Percentiles rank a stretch among this genome's conserved stretches.
Conservation (phyloP, 257 asterid genomes). For the Jasminum sambac region DNA sequence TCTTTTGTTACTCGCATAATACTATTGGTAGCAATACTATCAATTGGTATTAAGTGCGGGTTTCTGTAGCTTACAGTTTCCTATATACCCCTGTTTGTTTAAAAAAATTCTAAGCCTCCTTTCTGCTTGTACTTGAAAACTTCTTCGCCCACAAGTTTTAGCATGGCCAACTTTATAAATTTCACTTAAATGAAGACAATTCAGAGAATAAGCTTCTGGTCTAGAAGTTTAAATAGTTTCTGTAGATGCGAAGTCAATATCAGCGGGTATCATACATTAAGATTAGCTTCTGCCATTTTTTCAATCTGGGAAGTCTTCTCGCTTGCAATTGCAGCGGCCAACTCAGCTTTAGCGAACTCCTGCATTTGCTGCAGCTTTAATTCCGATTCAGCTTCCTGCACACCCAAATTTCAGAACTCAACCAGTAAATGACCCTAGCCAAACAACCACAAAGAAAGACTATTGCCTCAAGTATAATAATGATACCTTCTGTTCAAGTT, state of each 20-base stretch:
- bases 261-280: slow-evolving; percentile 59
- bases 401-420: slow-evolving; percentile 23
- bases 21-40: background rate
- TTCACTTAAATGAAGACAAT: slow-evolving; percentile 13
- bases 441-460: slow-evolving; percentile 4
- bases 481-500: slow-evolving; percentile 75
- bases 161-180: slow-evolving; percentile 7
- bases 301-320: slow-evolving; percentile 98
- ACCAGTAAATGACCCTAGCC: slow-evolving; percentile 9
- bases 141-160: slow-evolving; percentile 10
- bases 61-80: slow-evolving; percentile 9
- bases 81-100: slow-evolving; percentile 3
- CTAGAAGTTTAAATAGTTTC: slow-evolving; percentile 7
- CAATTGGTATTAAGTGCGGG: slow-evolving; percentile 5
- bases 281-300: slow-evolving; percentile 95
- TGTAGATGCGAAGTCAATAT: slow-evolving; percentile 21
- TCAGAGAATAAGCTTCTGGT: slow-evolving; percentile 15
- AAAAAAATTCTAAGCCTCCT: background rate
- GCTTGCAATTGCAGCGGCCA: slow-evolving; percentile 83
- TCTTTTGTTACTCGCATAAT: too few relatives aligned
- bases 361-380: slow-evolving; percentile 57
- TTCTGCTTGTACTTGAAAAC: slow-evolving; percentile 10
- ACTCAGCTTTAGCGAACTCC: slow-evolving; percentile 75
- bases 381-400: slow-evolving; percentile 80
- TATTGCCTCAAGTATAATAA: slow-evolving; percentile 7